Conservation (phyloP, 2,329 filamentous ascomycete species). For the Anisogramma anomala region DNA sequence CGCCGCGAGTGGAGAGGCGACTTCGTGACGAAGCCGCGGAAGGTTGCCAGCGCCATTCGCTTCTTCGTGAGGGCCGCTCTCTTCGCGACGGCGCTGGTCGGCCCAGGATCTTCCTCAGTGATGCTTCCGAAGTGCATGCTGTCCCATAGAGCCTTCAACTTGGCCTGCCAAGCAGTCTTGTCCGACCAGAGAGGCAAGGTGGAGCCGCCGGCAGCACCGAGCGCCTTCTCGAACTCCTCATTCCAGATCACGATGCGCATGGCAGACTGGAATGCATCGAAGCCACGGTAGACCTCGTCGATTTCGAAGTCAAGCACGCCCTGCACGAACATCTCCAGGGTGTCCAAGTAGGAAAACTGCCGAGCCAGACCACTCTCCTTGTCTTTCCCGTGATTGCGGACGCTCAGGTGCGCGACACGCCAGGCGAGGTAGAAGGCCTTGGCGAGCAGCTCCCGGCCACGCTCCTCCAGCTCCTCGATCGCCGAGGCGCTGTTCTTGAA, state of each 20-base stretch:
- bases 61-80: neutral
- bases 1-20: slow-evolving; percentile 11
- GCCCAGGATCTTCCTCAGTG: neutral
- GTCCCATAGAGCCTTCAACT: neutral
- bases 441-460: slow-evolving; percentile 8
- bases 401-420: slow-evolving; percentile 3
- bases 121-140: neutral
- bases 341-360: slow-evolving; percentile 8
- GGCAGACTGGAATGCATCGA: slow-evolving; percentile 12
- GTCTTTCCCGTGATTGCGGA: neutral
- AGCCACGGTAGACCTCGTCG: slow-evolving; percentile 2
- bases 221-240: neutral
- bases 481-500: neutral
- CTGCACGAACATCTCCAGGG: neutral
- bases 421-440: slow-evolving; percentile 9
- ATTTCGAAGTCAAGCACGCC: slow-evolving; percentile 1
- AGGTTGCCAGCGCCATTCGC: neutral
- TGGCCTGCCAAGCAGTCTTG: neutral
- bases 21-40: slow-evolving; percentile 5
- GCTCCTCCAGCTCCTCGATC: slow-evolving; percentile 6
- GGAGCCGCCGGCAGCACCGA: neutral
- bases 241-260: slow-evolving; percentile 10
- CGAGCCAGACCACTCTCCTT: slow-evolving; percentile 3
- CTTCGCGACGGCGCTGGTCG: neutral
- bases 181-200: neutral